Evolutionary conservation across 2,329 filamentous ascomycete genomes (phyloP).

Genomic region (Calonectria pteridis): DNA sequence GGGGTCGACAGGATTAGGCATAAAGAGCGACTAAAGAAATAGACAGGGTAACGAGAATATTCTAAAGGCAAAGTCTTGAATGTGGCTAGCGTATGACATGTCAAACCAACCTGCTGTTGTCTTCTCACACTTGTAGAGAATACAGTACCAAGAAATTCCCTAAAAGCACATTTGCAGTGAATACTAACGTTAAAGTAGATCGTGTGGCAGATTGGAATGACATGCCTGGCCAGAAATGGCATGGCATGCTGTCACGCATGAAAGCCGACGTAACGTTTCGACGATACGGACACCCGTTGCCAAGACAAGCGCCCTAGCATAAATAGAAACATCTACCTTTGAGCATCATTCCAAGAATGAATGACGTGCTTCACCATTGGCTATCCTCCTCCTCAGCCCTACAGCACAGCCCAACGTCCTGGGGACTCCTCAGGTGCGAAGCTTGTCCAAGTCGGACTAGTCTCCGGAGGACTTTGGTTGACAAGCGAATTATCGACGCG

Average conservation of each 20-base stretch:
- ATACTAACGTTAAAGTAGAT: too few species aligned
- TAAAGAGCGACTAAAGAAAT: too few species aligned
- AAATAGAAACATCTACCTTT: neutral
- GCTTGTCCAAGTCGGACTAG: neutral
- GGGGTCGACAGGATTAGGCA: too few species aligned
- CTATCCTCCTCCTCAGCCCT: neutral
- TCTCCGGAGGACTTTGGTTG: neutral
- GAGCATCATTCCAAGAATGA: neutral
- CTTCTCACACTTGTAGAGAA: too few species aligned
- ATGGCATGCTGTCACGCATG: neutral
- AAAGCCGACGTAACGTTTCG: neutral
- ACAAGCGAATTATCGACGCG: conserved; percentile 5
- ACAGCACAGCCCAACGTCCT: neutral
- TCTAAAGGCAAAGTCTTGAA: too few species aligned
- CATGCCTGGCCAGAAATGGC: neutral
- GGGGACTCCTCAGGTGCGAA: neutral
- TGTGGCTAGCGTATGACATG: too few species aligned
- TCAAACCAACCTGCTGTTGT: too few species aligned
- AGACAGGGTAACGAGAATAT: too few species aligned
- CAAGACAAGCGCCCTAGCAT: neutral
- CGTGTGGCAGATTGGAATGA: neutral
- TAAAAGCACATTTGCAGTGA: too few species aligned
- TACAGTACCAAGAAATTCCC: too few species aligned
- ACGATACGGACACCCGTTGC: neutral
- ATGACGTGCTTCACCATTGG: neutral